phyloP scores from a whole-genome alignment of 2,329 filamentous ascomycete genomes.

The Dryadomyces quercivorus region DNA sequence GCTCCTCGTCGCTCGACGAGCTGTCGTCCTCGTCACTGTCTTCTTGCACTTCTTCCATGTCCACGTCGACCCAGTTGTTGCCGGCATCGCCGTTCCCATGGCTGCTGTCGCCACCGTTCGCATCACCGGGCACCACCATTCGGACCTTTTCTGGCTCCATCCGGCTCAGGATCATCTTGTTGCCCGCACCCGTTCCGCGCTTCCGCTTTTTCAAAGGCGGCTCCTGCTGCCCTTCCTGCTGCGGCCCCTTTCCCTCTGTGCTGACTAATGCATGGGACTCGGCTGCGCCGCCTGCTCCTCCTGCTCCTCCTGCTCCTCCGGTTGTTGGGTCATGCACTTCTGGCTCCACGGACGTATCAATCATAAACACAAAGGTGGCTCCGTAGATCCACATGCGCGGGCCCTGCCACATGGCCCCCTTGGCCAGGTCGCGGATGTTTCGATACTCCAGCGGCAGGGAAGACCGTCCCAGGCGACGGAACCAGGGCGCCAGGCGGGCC shows the following conservation, averaged over 20 bases:
- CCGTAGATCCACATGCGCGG: conserved; percentile 79
- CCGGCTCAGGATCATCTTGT: conserved; percentile 34
- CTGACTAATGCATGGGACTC: no score
- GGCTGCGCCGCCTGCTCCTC: neutral
- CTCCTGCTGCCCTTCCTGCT: neutral
- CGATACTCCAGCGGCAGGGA: conserved; percentile 64
- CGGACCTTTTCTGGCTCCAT: conserved; percentile 31
- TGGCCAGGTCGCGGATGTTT: conserved; percentile 64
- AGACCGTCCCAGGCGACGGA: conserved; percentile 65
- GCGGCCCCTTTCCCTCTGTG: neutral
- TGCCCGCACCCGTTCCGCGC: conserved; percentile 41
- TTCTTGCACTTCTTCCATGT: conserved; percentile 23
- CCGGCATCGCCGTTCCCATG: conserved; percentile 23
- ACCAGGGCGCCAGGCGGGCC: conserved; percentile 75
- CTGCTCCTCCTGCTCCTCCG: conserved; percentile 12
- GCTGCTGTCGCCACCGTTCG: neutral
- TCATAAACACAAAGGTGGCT: conserved; percentile 78
- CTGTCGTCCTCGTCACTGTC: conserved; percentile 19
- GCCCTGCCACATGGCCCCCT: conserved; percentile 76
- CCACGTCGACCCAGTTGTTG: conserved; percentile 22
- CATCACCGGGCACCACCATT: conserved; percentile 16
- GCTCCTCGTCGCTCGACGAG: conserved; percentile 5
- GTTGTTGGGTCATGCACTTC: neutral
- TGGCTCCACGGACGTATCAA: conserved; percentile 62
- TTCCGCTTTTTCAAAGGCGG: conserved; percentile 36